These are phyloP conservation scores for Tylopilus vinaceipallidus DNA, from an alignment of 768 basidiomycete species.

Conservation along the genomic window DNA sequence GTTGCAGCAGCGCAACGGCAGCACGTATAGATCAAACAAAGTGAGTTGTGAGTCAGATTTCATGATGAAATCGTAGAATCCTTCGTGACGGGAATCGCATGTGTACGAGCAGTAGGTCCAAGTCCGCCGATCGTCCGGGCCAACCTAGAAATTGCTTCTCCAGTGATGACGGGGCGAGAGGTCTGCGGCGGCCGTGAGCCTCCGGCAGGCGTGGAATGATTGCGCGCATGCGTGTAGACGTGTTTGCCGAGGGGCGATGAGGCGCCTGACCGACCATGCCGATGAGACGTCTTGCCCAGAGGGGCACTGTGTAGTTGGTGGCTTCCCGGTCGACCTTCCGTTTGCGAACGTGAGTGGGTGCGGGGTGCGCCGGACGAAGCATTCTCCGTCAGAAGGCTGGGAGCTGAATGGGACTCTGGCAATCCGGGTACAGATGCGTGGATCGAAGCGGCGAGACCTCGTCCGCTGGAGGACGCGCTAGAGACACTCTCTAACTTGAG, in stretches of 20 bases:
- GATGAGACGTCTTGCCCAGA: conserved; percentile 21
- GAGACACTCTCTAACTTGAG: conserved; percentile 16
- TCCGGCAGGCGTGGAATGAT: conserved; percentile 59
- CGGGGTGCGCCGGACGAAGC: conserved; percentile 25
- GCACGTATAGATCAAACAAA: conserved; percentile 10
- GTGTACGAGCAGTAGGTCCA: conserved; percentile 25
- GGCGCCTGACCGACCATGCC: conserved; percentile 43
- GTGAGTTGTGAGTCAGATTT: conserved; percentile 9
- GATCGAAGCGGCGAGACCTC: conserved; percentile 51
- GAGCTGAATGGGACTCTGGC: conserved; percentile 38
- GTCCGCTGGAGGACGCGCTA: conserved; percentile 26
- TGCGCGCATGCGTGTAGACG: conserved; percentile 44
- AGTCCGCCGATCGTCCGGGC: conserved; percentile 56
- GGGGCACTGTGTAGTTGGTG: conserved; percentile 31
- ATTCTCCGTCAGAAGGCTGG: conserved; percentile 33
- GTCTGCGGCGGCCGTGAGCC: conserved; percentile 43
- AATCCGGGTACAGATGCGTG: conserved; percentile 47
- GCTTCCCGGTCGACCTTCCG: conserved; percentile 45
- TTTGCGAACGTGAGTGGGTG: conserved; percentile 55
- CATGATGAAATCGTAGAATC: conserved; percentile 27
- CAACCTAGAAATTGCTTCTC: conserved; percentile 65
- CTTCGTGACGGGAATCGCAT: conserved; percentile 25
- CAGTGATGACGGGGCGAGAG: conserved; percentile 68
- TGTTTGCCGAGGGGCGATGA: conserved; percentile 43
- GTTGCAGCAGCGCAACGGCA: conserved; percentile 12